These are phyloP conservation scores for Leptographium radiaticola DNA, from an alignment of 2,329 filamentous ascomycete genomes.

Conservation along the genomic window DNA sequence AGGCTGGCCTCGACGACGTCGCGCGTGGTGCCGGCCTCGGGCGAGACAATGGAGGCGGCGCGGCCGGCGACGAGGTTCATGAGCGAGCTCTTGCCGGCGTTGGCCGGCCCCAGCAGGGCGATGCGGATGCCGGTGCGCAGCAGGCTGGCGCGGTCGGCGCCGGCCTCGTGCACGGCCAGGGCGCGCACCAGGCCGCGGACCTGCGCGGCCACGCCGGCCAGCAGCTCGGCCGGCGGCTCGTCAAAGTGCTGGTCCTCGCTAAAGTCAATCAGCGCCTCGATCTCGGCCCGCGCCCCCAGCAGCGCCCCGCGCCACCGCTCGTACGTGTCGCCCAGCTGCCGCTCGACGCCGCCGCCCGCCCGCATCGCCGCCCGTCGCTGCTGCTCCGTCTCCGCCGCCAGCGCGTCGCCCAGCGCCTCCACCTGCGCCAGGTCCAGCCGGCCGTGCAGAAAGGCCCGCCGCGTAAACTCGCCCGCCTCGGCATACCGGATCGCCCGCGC, in stretches of 20 bases:
- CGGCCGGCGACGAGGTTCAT: constrained; percentile 82
- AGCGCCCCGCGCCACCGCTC: constrained; percentile 69
- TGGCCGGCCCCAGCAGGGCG: constrained; percentile 79
- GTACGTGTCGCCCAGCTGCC: constrained; percentile 59
- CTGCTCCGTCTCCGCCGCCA: constrained; percentile 72
- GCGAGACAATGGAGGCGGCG: constrained; percentile 89
- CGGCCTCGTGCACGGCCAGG: constrained; percentile 58
- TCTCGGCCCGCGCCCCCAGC: constrained; percentile 71
- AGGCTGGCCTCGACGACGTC: constrained; percentile 88
- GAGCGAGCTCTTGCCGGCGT: constrained; percentile 88
- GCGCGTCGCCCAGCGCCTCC: constrained; percentile 48
- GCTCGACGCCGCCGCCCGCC: constrained; percentile 47
- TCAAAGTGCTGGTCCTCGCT: constrained; percentile 96
- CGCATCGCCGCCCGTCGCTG: constrained; percentile 79
- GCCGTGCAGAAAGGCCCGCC: constrained; percentile 77
- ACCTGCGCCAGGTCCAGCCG: constrained; percentile 79
- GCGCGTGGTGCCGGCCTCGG: constrained; percentile 83
- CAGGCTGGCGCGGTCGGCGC: constrained; percentile 71
- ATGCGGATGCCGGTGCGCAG: constrained; percentile 75
- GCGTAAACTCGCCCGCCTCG: constrained; percentile 90
- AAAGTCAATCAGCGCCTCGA: constrained; percentile 95
- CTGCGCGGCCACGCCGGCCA: constrained; percentile 54
- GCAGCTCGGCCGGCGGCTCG: constrained; percentile 61
- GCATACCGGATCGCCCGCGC: constrained; percentile 57
- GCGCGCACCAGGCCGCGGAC: constrained; percentile 46